These are phyloP conservation scores for Astragalus membranaceus DNA, from an alignment of 306 rosid genomes.

Conservation along the genomic window DNA sequence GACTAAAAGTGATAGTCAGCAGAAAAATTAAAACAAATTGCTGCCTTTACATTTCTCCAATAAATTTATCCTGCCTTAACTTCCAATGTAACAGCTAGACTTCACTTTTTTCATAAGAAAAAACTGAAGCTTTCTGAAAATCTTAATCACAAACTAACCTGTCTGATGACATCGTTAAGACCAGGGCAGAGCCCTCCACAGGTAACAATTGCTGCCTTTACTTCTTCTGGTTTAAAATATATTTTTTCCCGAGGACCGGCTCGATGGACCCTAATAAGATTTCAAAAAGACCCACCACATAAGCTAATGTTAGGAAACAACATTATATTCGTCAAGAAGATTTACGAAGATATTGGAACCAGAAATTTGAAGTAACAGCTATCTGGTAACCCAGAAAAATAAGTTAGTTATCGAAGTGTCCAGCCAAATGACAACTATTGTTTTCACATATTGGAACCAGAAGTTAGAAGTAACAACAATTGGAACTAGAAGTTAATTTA, in stretches of 20 bases:
- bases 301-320: neutral
- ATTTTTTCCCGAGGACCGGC: constrained; percentile 99
- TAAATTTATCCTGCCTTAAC: neutral
- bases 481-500: neutral
- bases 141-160: constrained; percentile 45
- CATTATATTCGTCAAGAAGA: neutral
- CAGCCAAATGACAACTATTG: too few relatives aligned
- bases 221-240: constrained; percentile 81
- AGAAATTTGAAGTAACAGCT: neutral
- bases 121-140: neutral
- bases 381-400: neutral
- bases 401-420: neutral
- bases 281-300: constrained; percentile 8
- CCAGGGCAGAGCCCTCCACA: constrained; percentile 99
- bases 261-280: constrained; percentile 79
- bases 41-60: neutral
- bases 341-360: neutral
- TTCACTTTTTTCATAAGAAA: neutral
- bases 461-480: too few relatives aligned
- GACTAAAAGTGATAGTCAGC: neutral
- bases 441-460: too few relatives aligned
- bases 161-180: constrained; percentile 97
- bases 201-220: constrained; percentile 94
- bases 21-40: neutral
- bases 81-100: neutral